These are phyloP conservation scores for Aspergillus caelatus DNA, from an alignment of 2,329 filamentous ascomycete species.

Conservation along the genomic window DNA sequence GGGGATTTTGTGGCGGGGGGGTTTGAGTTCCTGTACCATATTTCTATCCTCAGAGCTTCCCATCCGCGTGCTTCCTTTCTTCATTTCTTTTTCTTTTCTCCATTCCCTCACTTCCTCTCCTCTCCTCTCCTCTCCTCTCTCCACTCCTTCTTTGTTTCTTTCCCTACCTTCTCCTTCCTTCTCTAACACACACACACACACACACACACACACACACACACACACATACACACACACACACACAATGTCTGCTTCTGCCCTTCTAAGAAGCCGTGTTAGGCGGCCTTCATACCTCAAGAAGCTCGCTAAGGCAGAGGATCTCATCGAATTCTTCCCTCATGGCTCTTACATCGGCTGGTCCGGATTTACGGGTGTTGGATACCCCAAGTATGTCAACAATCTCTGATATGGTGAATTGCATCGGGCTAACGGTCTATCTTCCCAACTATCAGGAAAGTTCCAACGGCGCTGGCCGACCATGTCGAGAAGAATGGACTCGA, in stretches of 20 bases:
- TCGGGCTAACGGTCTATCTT: not conserved
- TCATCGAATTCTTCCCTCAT: constrained; percentile 80
- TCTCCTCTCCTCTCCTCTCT: not conserved
- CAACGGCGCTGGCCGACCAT: constrained; percentile 81
- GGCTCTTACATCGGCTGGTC: constrained; percentile 88
- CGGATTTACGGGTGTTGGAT: constrained; percentile 87
- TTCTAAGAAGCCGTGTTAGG: constrained; percentile 74
- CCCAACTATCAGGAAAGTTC: constrained; percentile 66
- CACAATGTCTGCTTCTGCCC: constrained; percentile 65
- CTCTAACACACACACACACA: constrained; percentile 14
- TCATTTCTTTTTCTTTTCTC: constrained; percentile 8
- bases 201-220: too few relatives aligned
- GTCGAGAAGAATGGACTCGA: constrained; percentile 85
- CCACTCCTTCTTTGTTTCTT: constrained; percentile 5
- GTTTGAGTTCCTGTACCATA: constrained; percentile 9
- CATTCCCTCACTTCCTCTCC: not conserved
- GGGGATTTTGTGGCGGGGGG: constrained; percentile 14
- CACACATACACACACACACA: too few relatives aligned
- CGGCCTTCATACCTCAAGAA: constrained; percentile 79
- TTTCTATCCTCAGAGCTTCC: constrained; percentile 18
- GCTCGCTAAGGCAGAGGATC: constrained; percentile 75
- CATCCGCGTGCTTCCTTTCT: constrained; percentile 11
- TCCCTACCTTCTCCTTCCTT: constrained; percentile 13
- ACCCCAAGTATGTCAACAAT: constrained; percentile 72
- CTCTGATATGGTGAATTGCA: not conserved